Evolutionary conservation across 441 rosid species (phyloP).

Genomic region (Bruguiera hainesii): DNA sequence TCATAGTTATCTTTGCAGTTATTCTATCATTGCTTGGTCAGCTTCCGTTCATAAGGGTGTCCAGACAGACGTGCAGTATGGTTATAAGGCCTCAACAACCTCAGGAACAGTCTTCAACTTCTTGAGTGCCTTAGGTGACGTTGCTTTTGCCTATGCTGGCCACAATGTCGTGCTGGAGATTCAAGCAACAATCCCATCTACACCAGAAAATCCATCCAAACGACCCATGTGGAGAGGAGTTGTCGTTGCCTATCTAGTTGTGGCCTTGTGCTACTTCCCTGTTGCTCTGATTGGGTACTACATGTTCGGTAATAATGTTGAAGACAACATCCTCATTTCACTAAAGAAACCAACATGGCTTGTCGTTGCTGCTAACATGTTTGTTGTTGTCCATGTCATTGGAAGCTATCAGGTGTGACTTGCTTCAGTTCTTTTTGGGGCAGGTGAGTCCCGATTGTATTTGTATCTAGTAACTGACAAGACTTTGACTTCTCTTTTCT

Average conservation of each 20-base stretch:
- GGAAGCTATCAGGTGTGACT: conserved; percentile 76
- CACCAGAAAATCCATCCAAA: conserved; percentile 79
- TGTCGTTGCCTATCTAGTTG: conserved; percentile 56
- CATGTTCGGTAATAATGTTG: conserved; percentile 57
- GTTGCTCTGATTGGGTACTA: conserved; percentile 69
- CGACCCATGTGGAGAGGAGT: conserved; percentile 87
- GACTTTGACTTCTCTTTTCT: not conserved
- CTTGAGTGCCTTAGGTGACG: conserved; percentile 69
- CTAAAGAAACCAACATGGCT: conserved; percentile 72
- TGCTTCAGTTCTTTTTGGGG: conserved; percentile 1
- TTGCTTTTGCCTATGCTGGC: conserved; percentile 85
- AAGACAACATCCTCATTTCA: conserved; percentile 66
- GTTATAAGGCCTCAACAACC: conserved; percentile 35
- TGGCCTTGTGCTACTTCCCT: conserved; percentile 80
- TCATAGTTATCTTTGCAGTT: conserved; percentile 32
- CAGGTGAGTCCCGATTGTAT: not conserved
- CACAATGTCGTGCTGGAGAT: conserved; percentile 89
- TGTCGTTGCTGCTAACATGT: conserved; percentile 57
- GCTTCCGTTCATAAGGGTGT: conserved; percentile 53
- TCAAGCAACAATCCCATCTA: conserved; percentile 89
- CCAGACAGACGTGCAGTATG: conserved; percentile 51
- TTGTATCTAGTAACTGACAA: not conserved
- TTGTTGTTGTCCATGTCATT: conserved; percentile 73
- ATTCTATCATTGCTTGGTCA: conserved; percentile 72
- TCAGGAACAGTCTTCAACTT: conserved; percentile 46